Evolutionary conservation across 495 filamentous ascomycete genomes (phyloP), one percentile per base, ranked within the genome.

Genomic region (Hypoxylon lenormandii): DNA sequence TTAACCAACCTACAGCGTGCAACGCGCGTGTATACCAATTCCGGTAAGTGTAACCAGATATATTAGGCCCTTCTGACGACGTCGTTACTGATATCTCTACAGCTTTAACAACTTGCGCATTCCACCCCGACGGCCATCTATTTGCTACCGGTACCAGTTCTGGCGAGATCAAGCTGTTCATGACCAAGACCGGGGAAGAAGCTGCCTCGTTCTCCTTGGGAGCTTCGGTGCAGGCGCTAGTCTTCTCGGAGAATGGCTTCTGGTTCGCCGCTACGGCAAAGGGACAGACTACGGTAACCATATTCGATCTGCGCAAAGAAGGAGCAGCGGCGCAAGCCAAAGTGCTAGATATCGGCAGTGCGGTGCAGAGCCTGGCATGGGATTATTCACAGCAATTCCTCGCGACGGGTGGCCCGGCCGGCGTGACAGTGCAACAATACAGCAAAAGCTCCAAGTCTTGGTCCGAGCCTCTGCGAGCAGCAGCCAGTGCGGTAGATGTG

Each of bases 181-280:
- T 97, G 71, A 87, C 92, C 49, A 92, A 90, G 74, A 88, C 86
- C 2, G 88, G 90, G 10, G 79, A 85, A 52, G 83, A 84, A 65
- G 92, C 90, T 15, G 91, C 91, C 13, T 85, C 82, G 71, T 94
- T 94, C 76, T 79, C 83, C 12, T 82, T 90, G 58, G 83, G 85
- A 4, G 86, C 86, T 1, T 85, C 92, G 0, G 85, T 97, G 26
- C 86, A 89, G 69, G 84, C 86, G 26, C 79, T 98, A 5, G 82
- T 87, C 67, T 98, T 98, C 81, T 97, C 94, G 0, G 96, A 98
- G 78, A 98, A 98, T 65, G 95, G 95, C n/a, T 94, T 89, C 63
- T 97, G 92, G 90, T 87, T 98, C 66, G 95, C 96, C 8, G 87
- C 91, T 0, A 87, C 88, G 13, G 85, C 86, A 19, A 87, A 90